These are phyloP conservation scores for Pseudoperonospora humuli DNA, from an alignment of 352 stramenopile species.

Conservation along the genomic window DNA sequence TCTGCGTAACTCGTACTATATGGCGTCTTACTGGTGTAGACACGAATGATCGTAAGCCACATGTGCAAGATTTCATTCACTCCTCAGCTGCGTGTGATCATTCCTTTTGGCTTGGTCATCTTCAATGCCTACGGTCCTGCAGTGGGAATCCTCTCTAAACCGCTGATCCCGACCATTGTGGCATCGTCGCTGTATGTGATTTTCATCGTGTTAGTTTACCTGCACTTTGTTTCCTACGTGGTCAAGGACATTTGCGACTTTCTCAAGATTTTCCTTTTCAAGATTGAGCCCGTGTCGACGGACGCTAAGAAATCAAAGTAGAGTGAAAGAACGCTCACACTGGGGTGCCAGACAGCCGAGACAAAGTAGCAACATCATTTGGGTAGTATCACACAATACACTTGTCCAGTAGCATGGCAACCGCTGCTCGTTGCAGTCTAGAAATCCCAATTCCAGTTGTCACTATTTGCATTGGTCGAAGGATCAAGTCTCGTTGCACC, in stretches of 20 bases:
- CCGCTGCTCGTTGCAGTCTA: slow-evolving; percentile 15
- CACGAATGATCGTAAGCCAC: slow-evolving; percentile 85
- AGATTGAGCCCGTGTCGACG: slow-evolving; percentile 39
- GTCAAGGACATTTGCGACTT: slow-evolving; percentile 83
- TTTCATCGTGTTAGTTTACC: slow-evolving; percentile 69
- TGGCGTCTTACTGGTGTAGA: slow-evolving; percentile 33
- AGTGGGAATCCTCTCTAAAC: slow-evolving; percentile 37
- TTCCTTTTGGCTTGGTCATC: slow-evolving; percentile 67
- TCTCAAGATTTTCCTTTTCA: slow-evolving; percentile 82
- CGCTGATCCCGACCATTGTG: slow-evolving; percentile 55
- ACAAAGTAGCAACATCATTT: slow-evolving; percentile 17
- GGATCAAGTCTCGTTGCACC: slow-evolving; percentile 56
- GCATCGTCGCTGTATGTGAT: slow-evolving; percentile 60
- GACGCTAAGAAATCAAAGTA: slow-evolving; percentile 33
- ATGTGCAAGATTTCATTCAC: slow-evolving; percentile 87
- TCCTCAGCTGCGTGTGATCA: slow-evolving; percentile 70
- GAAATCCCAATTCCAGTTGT: slow-evolving; percentile 83
- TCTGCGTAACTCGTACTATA: neutral
- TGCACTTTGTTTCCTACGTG: slow-evolving; percentile 75
- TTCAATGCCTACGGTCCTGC: slow-evolving; percentile 60
- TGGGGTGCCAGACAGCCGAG: slow-evolving; percentile 4
- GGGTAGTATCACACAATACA: slow-evolving; percentile 10
- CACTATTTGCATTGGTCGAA: slow-evolving; percentile 30
- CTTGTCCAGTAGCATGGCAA: neutral
- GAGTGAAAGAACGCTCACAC: neutral